Percentiles rank a stretch among this genome's conserved stretches.
These are phyloP conservation scores for Boletus semigastroideus DNA, from an alignment of 1,284 basidiomycete species.

Conservation along the genomic window DNA sequence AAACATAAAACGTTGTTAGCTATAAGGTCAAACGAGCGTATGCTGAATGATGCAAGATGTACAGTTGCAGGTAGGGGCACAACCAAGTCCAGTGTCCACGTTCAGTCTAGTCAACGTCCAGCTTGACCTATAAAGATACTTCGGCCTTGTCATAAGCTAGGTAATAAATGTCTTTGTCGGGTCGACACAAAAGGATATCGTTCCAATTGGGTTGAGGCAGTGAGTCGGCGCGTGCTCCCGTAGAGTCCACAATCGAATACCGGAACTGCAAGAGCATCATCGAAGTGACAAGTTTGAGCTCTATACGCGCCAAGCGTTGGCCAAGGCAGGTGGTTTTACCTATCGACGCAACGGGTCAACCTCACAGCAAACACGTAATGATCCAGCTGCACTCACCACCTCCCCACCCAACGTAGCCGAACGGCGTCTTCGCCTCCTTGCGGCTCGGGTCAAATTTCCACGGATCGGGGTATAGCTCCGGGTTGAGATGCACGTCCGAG, in stretches of 20 bases:
- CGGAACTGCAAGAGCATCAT: slow-evolving; percentile 63
- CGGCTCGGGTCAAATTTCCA: slow-evolving; percentile 71
- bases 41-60: slow-evolving; percentile 16
- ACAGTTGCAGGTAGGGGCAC: slow-evolving; percentile 10
- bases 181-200: slow-evolving; percentile 65
- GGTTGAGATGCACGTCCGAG: slow-evolving; percentile 71
- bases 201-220: slow-evolving; percentile 72
- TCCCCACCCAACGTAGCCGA: slow-evolving; percentile 72
- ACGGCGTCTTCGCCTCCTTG: slow-evolving; percentile 47
- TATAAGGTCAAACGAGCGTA: slow-evolving; percentile 9
- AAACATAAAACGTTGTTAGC: slow-evolving; percentile 18
- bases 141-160: slow-evolving; percentile 44
- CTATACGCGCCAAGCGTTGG: slow-evolving; percentile 66
- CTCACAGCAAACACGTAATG: slow-evolving; percentile 20
- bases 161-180: slow-evolving; percentile 51
- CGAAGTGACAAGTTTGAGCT: slow-evolving; percentile 65
- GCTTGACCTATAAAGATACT: slow-evolving; percentile 26
- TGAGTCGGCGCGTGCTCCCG: slow-evolving; percentile 43
- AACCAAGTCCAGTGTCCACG: slow-evolving; percentile 9
- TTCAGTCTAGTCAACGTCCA: slow-evolving; percentile 21
- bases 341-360: slow-evolving; percentile 32
- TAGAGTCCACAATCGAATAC: slow-evolving; percentile 51
- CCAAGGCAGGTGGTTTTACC: slow-evolving; percentile 69
- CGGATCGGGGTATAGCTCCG: slow-evolving; percentile 66
- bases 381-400: slow-evolving; percentile 51